phyloP scores from a whole-genome alignment of 805 yeast species.

The Kluyveromyces nonfermentans region DNA sequence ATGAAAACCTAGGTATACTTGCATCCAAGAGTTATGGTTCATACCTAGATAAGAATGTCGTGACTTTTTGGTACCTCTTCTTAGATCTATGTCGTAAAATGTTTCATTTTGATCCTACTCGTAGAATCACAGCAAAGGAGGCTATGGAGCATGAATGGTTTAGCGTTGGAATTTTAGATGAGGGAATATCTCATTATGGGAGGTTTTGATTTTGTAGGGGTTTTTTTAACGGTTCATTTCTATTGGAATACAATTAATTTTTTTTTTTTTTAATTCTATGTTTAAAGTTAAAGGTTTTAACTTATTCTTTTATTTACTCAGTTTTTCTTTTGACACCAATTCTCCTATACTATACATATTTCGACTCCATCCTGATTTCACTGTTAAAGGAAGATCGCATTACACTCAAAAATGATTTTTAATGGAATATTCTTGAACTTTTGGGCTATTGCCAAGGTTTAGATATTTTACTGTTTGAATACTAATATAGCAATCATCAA shows the following conservation, averaged over 20 bases:
- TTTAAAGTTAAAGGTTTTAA: too few relatives aligned
- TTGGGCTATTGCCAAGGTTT: too few relatives aligned
- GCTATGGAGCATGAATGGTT: conserved; percentile 84
- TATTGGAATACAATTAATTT: background rate
- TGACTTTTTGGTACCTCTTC: conserved; percentile 78
- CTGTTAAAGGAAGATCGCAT: too few relatives aligned
- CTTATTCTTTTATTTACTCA: background rate
- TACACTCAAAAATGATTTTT: too few relatives aligned
- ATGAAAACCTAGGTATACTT: conserved; percentile 24
- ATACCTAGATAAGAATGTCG: conserved; percentile 44
- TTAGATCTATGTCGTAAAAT: conserved; percentile 56
- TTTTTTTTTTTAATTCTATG: background rate
- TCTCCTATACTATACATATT: too few relatives aligned
- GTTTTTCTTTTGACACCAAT: background rate
- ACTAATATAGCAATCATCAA: too few relatives aligned
- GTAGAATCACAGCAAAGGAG: conserved; percentile 64
- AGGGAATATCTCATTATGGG: conserved; percentile 33
- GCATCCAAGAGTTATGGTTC: conserved; percentile 11
- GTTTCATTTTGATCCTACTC: conserved; percentile 61
- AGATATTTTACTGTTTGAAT: too few relatives aligned
- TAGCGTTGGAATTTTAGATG: conserved; percentile 48
- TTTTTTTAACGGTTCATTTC: conserved; percentile 3
- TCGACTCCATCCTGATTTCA: too few relatives aligned
- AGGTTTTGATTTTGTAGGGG: conserved; percentile 6
- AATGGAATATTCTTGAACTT: too few relatives aligned